Evolutionary conservation across 2,329 filamentous ascomycete species (phyloP), one percentile per base, ranked within the genome.

Genomic region (Niveomyces coronatus): DNA sequence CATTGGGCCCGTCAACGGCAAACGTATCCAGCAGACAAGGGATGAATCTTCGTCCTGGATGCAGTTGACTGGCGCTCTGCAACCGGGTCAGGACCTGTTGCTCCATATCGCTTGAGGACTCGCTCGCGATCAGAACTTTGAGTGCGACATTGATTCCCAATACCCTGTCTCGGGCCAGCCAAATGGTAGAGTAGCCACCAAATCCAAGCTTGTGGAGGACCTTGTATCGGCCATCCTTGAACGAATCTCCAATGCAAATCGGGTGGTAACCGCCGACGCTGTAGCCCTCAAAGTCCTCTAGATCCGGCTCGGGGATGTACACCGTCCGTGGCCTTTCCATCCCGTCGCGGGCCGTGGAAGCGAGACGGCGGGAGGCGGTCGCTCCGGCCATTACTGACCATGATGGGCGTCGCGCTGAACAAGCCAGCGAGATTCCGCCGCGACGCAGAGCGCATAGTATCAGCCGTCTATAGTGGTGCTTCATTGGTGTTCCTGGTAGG

Each of bases 121-220:
- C 41, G 33, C 47, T 39, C 28, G 56, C 50, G 13, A 51, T 33
- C 46, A 45, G 10, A 16, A 49, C 45, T 37, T 60, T 61, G n/a
- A 61, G 36, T 8, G 55, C 46, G 27, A 60, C 53, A 36, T 48
- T 50, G 20, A 44, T 46, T 30, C 45, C 18, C 14, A 44, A 45
- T 18, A 47, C 33, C 26, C 45, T 44, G 45, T 65, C 60, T 22
- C 49, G 47, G 14, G 55, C 59, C 18, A 65, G 55, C 61, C 60
- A 64, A 35, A 63, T 54, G 2, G 61, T 64, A 6, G 56, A 59
- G 45, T 50, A 58, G 3, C 53, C 51, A 19, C 61, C 58, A 45
- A 49, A 61, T 19, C 60, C 60, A 37, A 63, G 42, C 44, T 64
- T 64, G 24, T 57, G 53, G 26, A 57, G 41, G 20, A 63, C 40